Percentiles rank a stretch among this genome's conserved stretches.
Evolutionary conservation across 257 asterid genomes (phyloP).

Genomic region (Avicennia marina): DNA sequence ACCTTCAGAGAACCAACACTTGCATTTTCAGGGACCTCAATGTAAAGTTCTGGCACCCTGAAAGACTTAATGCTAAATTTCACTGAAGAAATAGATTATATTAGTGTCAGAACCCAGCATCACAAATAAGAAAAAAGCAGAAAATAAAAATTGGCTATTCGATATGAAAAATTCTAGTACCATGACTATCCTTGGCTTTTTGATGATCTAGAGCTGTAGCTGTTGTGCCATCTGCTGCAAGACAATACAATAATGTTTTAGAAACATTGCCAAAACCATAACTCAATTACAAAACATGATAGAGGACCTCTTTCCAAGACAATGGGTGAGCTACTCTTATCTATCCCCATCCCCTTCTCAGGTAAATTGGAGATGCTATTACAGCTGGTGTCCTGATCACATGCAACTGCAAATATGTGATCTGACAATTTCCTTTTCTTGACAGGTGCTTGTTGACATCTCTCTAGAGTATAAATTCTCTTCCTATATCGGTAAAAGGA

Average conservation of each 20-base stretch:
- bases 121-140: not conserved
- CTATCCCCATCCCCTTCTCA: constrained; percentile 30
- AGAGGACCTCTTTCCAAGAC: constrained; percentile 29
- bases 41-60: constrained; percentile 86
- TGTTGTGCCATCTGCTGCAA: constrained; percentile 33
- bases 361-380: constrained; percentile 43
- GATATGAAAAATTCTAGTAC: constrained; percentile 23
- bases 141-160: not conserved
- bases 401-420: constrained; percentile 32
- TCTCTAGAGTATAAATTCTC: constrained; percentile 31
- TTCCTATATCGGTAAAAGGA: constrained; percentile 41
- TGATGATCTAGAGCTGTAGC: constrained; percentile 29
- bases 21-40: constrained; percentile 91
- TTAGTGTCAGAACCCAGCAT: not conserved
- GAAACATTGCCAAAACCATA: constrained; percentile 10
- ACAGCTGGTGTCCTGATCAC: constrained; percentile 47
- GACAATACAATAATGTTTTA: constrained; percentile 12
- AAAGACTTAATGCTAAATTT: constrained; percentile 87
- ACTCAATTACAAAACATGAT: not conserved
- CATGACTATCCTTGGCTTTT: constrained; percentile 39
- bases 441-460: constrained; percentile 30
- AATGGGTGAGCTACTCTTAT: constrained; percentile 18
- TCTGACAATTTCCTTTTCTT: constrained; percentile 49
- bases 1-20: constrained; percentile 95
- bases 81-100: constrained; percentile 37